Base-by-base conservation (phyloP, 2,329 filamentous ascomycete genomes). In the Talaromyces verruculosus region DNA sequence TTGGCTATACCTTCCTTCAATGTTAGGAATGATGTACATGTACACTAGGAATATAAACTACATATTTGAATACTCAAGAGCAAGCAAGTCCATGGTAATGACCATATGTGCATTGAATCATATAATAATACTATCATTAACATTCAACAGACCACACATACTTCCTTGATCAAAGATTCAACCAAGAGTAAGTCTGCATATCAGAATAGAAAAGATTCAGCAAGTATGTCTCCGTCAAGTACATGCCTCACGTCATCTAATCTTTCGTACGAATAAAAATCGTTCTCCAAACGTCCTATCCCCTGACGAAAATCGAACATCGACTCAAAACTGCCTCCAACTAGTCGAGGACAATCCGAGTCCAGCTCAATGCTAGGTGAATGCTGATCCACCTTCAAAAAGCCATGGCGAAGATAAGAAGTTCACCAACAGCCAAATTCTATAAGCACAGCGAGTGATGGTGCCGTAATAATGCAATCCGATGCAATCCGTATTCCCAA, bases 361-460 rank as follows among this genome's bases (percentile, higher is more conserved):
- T 30, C 25, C 0, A 51, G 25, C 15, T 51, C 47, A 51, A n/a
- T 19, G 17, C 30, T 15, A 39, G 53, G 53, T 37, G 53, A 25
- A 57, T 57, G 53, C 33, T 57, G 33, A 57, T 57, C 33, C 53
- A 57, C 53, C 53, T 57, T 22, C 53, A 60, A 39, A 57, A 28
- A 59, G 37, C 57, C 39, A 25, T n/a, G 37, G 57, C 37, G 57
- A 60, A 60, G 57, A 60, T 60, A 15, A 60, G 57, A 43, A 60
- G 57, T 60, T 60, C 57, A 45, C 57, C 57, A 60, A 45, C 57
- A 60, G 57, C 15, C 22, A 45, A 45, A 60, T 30, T 62, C 67
- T 77, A 69, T 71, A 73, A 72, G 76, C 77, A 79, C 75, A 78
- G 72, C 75, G 76, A 79, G 71, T 75, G 75, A 58, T 55, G 57